phyloP scores from a whole-genome alignment of 352 stramenopile genomes.

The Thalassiosira hispida region DNA sequence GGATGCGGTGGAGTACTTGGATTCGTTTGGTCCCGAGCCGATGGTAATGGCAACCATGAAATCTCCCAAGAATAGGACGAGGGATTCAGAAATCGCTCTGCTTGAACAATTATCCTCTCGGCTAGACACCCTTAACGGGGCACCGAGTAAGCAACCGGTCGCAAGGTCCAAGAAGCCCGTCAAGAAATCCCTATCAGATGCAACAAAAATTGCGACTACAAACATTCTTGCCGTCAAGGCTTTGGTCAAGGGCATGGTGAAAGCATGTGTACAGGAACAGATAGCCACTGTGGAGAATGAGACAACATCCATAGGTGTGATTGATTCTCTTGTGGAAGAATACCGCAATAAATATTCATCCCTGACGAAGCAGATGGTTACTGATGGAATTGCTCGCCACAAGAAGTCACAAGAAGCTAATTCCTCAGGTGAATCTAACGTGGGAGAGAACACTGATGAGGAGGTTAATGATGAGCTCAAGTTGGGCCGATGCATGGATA shows the following conservation, averaged over 20 bases:
- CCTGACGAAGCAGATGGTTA: slow-evolving; percentile 22
- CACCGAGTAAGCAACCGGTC: neutral
- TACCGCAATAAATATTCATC: slow-evolving; percentile 32
- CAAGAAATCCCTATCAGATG: no score
- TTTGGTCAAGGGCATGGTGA: slow-evolving; percentile 24
- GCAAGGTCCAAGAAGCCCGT: neutral
- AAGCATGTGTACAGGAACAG: slow-evolving; percentile 15
- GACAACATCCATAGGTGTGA: neutral
- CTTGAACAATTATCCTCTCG: neutral
- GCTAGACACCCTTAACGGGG: neutral
- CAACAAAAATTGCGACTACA: neutral
- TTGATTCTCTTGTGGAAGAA: slow-evolving; percentile 39
- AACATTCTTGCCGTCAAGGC: slow-evolving; percentile 29
- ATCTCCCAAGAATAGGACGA: neutral
- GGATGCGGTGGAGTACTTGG: no score
- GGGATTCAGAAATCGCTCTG: slow-evolving; percentile 4
- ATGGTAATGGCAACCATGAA: neutral
- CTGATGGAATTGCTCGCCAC: slow-evolving; percentile 21
- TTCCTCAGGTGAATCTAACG: neutral
- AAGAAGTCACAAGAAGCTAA: neutral
- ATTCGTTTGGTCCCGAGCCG: no score
- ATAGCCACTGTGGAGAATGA: neutral
- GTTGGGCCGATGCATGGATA: slow-evolving; percentile 3
- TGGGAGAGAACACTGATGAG: neutral
- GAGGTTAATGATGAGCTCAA: neutral